These are phyloP conservation scores for Oryza brachyantha DNA, from an alignment of 176 grass and related monocot species.

Conservation along the genomic window DNA sequence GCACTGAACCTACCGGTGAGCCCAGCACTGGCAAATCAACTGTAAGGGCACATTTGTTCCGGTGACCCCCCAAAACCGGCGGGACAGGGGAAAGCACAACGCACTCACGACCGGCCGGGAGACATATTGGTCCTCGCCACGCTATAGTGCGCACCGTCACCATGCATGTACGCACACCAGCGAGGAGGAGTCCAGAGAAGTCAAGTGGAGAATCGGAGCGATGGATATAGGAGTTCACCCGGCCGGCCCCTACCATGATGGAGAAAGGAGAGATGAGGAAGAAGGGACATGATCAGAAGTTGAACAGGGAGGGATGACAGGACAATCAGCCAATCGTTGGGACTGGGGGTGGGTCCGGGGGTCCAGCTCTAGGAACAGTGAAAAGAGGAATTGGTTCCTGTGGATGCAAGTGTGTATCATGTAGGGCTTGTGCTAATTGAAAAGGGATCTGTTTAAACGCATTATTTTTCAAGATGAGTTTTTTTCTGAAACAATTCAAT, in stretches of 20 bases:
- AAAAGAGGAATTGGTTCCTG: too few relatives aligned
- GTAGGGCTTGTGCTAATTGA: not conserved
- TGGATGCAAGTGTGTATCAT: not conserved
- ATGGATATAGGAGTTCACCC: not conserved
- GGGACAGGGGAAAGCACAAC: not conserved
- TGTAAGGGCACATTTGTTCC: not conserved
- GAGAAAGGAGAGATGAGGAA: not conserved
- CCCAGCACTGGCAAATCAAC: not conserved
- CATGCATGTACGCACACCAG: not conserved
- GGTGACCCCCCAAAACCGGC: not conserved
- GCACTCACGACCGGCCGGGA: constrained; percentile 2
- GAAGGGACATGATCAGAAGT: not conserved
- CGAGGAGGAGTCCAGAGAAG: not conserved
- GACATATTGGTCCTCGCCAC: not conserved
- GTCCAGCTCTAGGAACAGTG: not conserved
- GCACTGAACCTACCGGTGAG: not conserved
- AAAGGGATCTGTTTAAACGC: not conserved
- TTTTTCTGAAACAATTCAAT: not conserved
- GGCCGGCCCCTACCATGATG: constrained; percentile 37
- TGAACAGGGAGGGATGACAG: not conserved
- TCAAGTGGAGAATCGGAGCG: not conserved
- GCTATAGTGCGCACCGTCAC: not conserved
- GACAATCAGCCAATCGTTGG: not conserved
- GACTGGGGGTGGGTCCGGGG: not conserved
- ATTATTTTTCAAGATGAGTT: not conserved